Evolutionary conservation across 768 basidiomycete species (phyloP).

Genomic region (Psilocybe subaeruginosa): DNA sequence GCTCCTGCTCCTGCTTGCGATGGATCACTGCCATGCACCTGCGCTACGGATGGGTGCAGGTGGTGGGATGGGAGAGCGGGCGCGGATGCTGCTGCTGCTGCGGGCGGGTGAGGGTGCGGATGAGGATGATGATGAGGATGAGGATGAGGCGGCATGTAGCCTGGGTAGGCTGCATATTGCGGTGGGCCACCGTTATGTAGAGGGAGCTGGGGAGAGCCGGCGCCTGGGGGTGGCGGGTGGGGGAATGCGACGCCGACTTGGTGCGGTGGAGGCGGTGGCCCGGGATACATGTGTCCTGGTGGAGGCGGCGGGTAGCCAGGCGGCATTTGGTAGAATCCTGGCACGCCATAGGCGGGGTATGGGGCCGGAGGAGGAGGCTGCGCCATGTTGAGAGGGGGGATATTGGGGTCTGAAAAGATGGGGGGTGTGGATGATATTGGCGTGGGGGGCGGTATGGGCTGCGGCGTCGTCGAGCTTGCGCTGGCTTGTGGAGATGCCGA

Average conservation of each 20-base stretch:
- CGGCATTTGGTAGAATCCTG: slow-evolving; percentile 15
- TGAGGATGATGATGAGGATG: slow-evolving; percentile 1
- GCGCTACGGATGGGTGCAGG: slow-evolving; percentile 9
- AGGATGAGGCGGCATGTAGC: slow-evolving; percentile 20
- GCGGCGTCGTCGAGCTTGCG: slow-evolving; percentile 16
- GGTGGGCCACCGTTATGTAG: slow-evolving; percentile 4
- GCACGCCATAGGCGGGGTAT: slow-evolving; percentile 22
- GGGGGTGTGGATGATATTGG: slow-evolving; percentile 3
- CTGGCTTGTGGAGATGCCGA: slow-evolving; percentile 20
- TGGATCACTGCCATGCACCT: slow-evolving; percentile 30
- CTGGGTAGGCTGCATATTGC: slow-evolving; percentile 15
- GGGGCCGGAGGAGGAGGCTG: slow-evolving; percentile 2
- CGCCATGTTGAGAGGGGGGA: slow-evolving; percentile 7
- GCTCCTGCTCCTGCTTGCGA: slow-evolving; percentile 25
- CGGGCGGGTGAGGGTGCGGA: background rate
- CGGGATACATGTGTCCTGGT: slow-evolving; percentile 17
- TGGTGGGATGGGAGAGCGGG: slow-evolving; percentile 13
- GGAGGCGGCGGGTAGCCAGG: slow-evolving; percentile 21
- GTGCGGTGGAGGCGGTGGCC: slow-evolving; percentile 9
- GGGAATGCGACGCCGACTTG: slow-evolving; percentile 8
- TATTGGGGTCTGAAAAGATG: slow-evolving; percentile 17
- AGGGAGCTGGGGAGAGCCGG: slow-evolving; percentile 7
- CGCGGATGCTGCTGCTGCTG: slow-evolving; percentile 10
- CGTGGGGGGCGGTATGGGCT: slow-evolving; percentile 18
- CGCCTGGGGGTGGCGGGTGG: slow-evolving; percentile 6